These are phyloP conservation scores for Fonsecaea pugnacius DNA, from an alignment of 2,329 filamentous ascomycete genomes.

Conservation along the genomic window DNA sequence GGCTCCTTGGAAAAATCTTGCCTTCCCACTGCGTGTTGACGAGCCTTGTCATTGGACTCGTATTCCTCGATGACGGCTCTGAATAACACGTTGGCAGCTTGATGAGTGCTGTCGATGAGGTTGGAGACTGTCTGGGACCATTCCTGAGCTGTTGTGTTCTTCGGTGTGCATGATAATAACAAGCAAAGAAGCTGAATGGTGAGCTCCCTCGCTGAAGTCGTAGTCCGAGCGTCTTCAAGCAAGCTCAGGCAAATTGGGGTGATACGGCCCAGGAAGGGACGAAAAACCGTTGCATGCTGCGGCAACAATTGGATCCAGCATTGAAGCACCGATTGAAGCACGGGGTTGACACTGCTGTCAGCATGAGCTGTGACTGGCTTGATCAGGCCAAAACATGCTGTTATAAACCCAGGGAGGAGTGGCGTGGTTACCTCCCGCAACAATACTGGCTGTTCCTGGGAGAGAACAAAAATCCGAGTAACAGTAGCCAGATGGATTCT, in stretches of 20 bases:
- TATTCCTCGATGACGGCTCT: slow-evolving; percentile 80
- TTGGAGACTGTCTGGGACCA: slow-evolving; percentile 71
- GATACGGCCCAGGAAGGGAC: slow-evolving; percentile 73
- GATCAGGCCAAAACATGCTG: slow-evolving; percentile 70
- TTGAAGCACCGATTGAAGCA: slow-evolving; percentile 71
- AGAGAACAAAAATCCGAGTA: slow-evolving; percentile 80
- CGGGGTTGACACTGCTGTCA: slow-evolving; percentile 42
- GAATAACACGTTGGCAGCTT: slow-evolving; percentile 75
- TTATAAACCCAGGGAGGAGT: slow-evolving; percentile 74
- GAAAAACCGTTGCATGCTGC: slow-evolving; percentile 81
- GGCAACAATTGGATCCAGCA: slow-evolving; percentile 74
- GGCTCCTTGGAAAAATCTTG: slow-evolving; percentile 44
- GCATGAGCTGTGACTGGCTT: slow-evolving; percentile 37
- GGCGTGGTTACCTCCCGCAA: slow-evolving; percentile 87
- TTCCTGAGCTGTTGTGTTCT: slow-evolving; percentile 75
- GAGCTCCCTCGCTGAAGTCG: slow-evolving; percentile 59
- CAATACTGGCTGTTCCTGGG: slow-evolving; percentile 80
- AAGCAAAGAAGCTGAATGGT: slow-evolving; percentile 70
- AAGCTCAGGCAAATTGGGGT: slow-evolving; percentile 63
- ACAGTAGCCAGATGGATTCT: slow-evolving; percentile 76
- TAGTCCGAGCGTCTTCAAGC: slow-evolving; percentile 61
- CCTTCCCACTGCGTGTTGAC: slow-evolving; percentile 42
- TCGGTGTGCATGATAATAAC: slow-evolving; percentile 80
- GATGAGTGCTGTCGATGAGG: slow-evolving; percentile 68
- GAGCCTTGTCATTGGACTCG: slow-evolving; percentile 65